Base-by-base conservation (phyloP, 306 rosid species). In the Carpinus fangiana region DNA sequence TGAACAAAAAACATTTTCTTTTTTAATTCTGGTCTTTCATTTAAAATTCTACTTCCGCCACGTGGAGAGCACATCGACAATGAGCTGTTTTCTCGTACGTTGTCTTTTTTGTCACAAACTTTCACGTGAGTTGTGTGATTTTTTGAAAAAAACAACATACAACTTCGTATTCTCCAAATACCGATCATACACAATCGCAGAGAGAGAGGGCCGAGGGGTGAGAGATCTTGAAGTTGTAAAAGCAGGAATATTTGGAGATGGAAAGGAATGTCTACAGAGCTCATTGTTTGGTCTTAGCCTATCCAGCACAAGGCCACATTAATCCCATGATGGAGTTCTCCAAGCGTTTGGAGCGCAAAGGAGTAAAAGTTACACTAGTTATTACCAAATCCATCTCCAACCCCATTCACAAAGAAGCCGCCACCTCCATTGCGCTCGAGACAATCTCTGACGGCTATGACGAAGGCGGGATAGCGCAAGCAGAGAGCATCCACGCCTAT, bases 231-330 rank as follows among this genome's bases (percentile, higher is more conserved):
- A 18, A 53, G 41, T 31, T 14, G 57, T 53, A 5, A 5, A 20
- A 16, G 70, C 8, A 17, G 8, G 36, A 36, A 76, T 55, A 28
- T 28, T 28, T 28, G 38, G 54, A 51, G 20, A 50, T 47, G 77
- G 77, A 51, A 31, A 72, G 17, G 64, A 51, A 23, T 17, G 23
- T 1, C 4, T 2, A 4, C 51, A 66, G 38, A 8, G 43, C 23
- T 70, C 88, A 90, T 75, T 85, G 85, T 12, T 67, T 90, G 73
- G 86, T 86, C 8, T 71, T 90, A 76, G 50, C 73, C 67, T 1
- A 83, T 43, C 94, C 94, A 64, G 70, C 83, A 51, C 94, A 90
- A 66, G 94, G 92, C 45, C 92, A 86, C 84, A n/a, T 88, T 18
- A 90, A 90, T 23, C 94, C 94, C 0, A 71, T 86, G 85, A 80